Percentiles rank a stretch among this genome's conserved stretches.
Conservation (phyloP, 495 filamentous ascomycete genomes). For the Aspergillus sclerotiicarbonarius region DNA sequence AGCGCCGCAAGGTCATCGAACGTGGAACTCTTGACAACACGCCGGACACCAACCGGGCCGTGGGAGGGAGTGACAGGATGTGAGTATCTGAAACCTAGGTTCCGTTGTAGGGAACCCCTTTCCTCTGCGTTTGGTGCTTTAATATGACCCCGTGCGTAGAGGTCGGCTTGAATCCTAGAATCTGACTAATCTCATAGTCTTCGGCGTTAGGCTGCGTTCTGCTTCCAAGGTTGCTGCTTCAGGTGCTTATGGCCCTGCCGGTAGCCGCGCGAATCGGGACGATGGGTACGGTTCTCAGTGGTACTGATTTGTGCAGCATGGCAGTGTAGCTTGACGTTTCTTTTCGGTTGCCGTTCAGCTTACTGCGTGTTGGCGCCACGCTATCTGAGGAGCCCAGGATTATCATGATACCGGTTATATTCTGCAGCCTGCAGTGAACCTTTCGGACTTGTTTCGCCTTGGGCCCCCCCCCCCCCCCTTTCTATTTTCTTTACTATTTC, state of each 20-base stretch:
- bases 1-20: slow-evolving; percentile 82
- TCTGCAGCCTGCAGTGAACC: slow-evolving; percentile 37
- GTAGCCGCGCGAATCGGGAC: slow-evolving; percentile 75
- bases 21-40: slow-evolving; percentile 72
- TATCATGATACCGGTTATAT: slow-evolving; percentile 30
- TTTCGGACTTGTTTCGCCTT: slow-evolving; percentile 41
- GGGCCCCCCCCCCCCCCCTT: slow-evolving; percentile 38
- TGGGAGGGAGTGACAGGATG: slow-evolving; percentile 96
- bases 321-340: slow-evolving; percentile 29
- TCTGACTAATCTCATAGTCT: slow-evolving; percentile 87
- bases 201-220: slow-evolving; percentile 91
- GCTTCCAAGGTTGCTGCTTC: slow-evolving; percentile 81
- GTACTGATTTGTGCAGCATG: slow-evolving; percentile 53
- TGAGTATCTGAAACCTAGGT: slow-evolving; percentile 85
- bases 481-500: slow-evolving; percentile 29
- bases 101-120: slow-evolving; percentile 86
- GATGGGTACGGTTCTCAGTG: slow-evolving; percentile 59
- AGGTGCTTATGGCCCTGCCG: slow-evolving; percentile 61
- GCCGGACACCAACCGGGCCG: slow-evolving; percentile 81
- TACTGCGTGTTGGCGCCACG: slow-evolving; percentile 31
- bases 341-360: slow-evolving; percentile 24
- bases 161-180: slow-evolving; percentile 64
- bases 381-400: slow-evolving; percentile 36
- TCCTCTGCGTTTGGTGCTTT: slow-evolving; percentile 81
- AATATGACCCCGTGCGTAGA: slow-evolving; percentile 74